Percentiles rank a stretch among this genome's conserved stretches.
These are phyloP conservation scores for Nicotiana knightiana DNA, from an alignment of 257 asterid genomes.

Conservation along the genomic window DNA sequence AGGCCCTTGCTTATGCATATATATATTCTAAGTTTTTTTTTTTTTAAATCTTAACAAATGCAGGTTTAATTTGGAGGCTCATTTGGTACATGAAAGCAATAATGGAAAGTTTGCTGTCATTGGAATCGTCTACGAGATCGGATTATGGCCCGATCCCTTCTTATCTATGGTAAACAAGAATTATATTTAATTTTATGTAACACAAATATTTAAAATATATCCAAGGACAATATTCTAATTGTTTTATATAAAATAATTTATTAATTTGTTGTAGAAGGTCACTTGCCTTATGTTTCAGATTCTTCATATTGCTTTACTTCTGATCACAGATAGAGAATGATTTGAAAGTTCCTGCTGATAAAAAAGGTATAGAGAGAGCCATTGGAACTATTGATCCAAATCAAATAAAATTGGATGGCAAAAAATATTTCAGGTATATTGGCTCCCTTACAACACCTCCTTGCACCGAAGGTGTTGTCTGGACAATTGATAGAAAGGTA, in stretches of 20 bases:
- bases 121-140: constrained; percentile 32
- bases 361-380: constrained; percentile 5
- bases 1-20: not conserved
- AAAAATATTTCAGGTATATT: constrained; percentile 41
- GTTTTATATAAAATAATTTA: not conserved
- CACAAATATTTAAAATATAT: not conserved
- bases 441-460: constrained; percentile 77
- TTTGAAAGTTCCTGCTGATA: constrained; percentile 19
- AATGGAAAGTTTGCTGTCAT: not conserved
- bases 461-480: constrained; percentile 40
- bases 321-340: constrained; percentile 26
- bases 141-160: not conserved
- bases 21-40: not conserved
- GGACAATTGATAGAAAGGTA: constrained; percentile 53
- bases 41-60: not conserved
- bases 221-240: no score
- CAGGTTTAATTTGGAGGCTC: constrained; percentile 4
- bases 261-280: not conserved
- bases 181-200: not conserved
- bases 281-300: not conserved
- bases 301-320: not conserved
- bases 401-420: constrained; percentile 31
- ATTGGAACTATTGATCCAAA: constrained; percentile 37
- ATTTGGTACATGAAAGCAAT: constrained; percentile 1
- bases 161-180: not conserved